Percentiles rank a stretch among this genome's conserved stretches.
Conservation (phyloP, 805 yeast genomes). For the Saturnispora saitoi region DNA sequence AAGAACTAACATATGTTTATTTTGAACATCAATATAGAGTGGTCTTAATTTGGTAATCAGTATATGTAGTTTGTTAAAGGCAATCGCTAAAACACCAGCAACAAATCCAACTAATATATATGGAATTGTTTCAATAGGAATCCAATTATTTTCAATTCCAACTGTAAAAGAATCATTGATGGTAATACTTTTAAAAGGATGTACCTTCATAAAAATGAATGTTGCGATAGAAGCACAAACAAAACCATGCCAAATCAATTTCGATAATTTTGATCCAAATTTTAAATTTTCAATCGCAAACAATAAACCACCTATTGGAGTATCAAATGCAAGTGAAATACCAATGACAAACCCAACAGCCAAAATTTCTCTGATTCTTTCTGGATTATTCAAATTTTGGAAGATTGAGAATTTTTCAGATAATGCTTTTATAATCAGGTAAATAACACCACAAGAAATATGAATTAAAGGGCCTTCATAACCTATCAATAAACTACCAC, state of each 20-base stretch:
- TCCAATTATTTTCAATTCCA: constrained; percentile 64
- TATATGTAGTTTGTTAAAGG: constrained; percentile 41
- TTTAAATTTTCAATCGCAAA: constrained; percentile 66
- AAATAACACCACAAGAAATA: constrained; percentile 55
- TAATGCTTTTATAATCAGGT: constrained; percentile 28
- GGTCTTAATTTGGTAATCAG: constrained; percentile 31
- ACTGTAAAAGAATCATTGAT: constrained; percentile 45
- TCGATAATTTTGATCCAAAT: constrained; percentile 52
- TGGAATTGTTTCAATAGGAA: constrained; percentile 60
- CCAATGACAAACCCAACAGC: constrained; percentile 80
- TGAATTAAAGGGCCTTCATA: constrained; percentile 85
- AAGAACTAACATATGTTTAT: constrained; percentile 38
- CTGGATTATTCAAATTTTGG: constrained; percentile 37
- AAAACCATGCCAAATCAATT: constrained; percentile 76
- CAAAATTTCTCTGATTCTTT: constrained; percentile 53
- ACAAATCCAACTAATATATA: constrained; percentile 60
- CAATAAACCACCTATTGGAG: constrained; percentile 83
- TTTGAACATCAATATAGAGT: constrained; percentile 20
- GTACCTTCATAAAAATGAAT: constrained; percentile 43
- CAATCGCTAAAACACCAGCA: constrained; percentile 62
- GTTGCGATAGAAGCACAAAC: constrained; percentile 71
- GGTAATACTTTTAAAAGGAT: constrained; percentile 40
- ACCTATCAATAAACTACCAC: constrained; percentile 71
- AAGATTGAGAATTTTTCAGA: constrained; percentile 13
- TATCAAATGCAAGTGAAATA: constrained; percentile 73